These are phyloP conservation scores for Termitomyces eurrhizus DNA, from an alignment of 768 basidiomycete species.

Conservation along the genomic window DNA sequence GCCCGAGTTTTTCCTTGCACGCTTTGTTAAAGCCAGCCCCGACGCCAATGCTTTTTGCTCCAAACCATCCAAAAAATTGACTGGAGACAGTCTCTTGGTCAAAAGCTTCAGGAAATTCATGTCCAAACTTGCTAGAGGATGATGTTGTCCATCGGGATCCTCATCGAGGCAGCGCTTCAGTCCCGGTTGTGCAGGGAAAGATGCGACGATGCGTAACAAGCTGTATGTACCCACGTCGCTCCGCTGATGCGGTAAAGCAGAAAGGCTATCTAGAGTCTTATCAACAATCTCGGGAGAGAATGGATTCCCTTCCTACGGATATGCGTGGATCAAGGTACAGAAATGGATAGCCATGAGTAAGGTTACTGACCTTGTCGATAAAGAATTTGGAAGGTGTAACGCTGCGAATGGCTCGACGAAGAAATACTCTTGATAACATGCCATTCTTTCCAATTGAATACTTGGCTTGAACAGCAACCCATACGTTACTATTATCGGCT, in stretches of 20 bases:
- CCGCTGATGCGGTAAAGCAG: conserved; percentile 29
- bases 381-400: conserved; percentile 40
- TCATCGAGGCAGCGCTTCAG: conserved; percentile 35
- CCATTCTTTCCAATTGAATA: conserved; percentile 31
- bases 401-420: conserved; percentile 35
- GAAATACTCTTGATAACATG: conserved; percentile 23
- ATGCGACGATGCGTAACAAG: conserved; percentile 36
- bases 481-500: conserved; percentile 29
- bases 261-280: conserved; percentile 22
- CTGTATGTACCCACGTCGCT: conserved; percentile 35
- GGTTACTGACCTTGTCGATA: conserved; percentile 30
- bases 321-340: background rate
- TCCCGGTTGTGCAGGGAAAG: conserved; percentile 36
- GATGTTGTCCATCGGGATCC: conserved; percentile 32
- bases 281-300: conserved; percentile 30
- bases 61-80: conserved; percentile 30
- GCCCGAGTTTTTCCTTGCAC: conserved; percentile 15
- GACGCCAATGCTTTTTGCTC: conserved; percentile 15
- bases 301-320: conserved; percentile 28
- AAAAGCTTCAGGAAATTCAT: conserved; percentile 36
- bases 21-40: conserved; percentile 10
- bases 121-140: conserved; percentile 39
- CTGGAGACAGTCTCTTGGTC: conserved; percentile 33
- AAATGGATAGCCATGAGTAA: background rate
- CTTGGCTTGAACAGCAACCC: conserved; percentile 42